Evolutionary conservation across 2,329 filamentous ascomycete species (phyloP), one percentile per base, ranked within the genome.

Genomic region (Spiromastix sp.): DNA sequence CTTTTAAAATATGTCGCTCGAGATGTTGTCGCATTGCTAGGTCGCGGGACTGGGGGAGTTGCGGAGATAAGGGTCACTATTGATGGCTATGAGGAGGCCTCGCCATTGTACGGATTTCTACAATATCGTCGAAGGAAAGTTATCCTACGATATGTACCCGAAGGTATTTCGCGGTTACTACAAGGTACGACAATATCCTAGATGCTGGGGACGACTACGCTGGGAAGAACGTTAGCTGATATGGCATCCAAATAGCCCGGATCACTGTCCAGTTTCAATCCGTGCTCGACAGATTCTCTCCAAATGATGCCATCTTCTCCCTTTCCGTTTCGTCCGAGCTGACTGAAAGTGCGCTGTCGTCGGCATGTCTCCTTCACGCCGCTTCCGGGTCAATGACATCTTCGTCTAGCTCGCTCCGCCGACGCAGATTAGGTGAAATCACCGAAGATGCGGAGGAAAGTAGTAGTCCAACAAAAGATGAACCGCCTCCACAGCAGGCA

Each of bases 391-490:
- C 89, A 13, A 84, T 79, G 46, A 85, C 81, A 17, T 93, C 87
- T 8, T 89, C 85, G 4, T 82, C 76, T 32, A 86, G 82, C 54
- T 93, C 85, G 4, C 67, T 86, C 45, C 76, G 81, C 40, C 72
- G 79, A 51, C 75, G 80, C 49, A 79, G 84, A 46, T 66, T 96
- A 48, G 81, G 89, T 64, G 89, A 93, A 62, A 95, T 96, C 55
- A 79, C 81, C n/a, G 91, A 96, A 61, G 84, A 91, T 62, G 83
- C 81, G 36, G 85, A 93, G 52, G 86, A 93, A 50, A 79, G 77
- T 49, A 66, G 74, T 36, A 68, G 78, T 49, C 77, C 71, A 2
- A 59, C 71, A 66, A 71, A 50, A 61, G 72, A 48, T 17, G 39
- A 30, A 16, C 30, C 18, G 25, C 12, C 26, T 13, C 13, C 25